Percentiles rank a stretch among this genome's conserved stretches.
phyloP scores from a whole-genome alignment of 495 filamentous ascomycete genomes.

The Trichoderma reesei region DNA sequence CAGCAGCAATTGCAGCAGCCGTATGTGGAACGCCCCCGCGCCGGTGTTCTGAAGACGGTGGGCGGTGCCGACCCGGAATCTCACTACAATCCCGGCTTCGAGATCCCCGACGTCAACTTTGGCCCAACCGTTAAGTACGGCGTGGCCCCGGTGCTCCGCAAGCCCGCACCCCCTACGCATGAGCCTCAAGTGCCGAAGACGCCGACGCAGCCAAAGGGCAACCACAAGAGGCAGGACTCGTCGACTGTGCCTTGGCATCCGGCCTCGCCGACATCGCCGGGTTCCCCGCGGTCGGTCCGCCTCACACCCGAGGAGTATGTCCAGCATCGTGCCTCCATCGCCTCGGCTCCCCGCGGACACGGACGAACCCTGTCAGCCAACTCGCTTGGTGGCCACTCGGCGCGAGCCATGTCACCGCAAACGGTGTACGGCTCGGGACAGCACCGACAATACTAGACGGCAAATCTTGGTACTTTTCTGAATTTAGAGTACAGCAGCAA shows the following conservation, averaged over 20 bases:
- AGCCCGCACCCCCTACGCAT: constrained; percentile 16
- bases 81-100: constrained; percentile 19
- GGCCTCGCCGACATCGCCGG: constrained; percentile 31
- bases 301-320: constrained; percentile 71
- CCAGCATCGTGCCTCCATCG: constrained; percentile 63
- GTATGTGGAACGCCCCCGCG: constrained; percentile 60
- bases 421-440: constrained; percentile 26
- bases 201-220: not conserved
- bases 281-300: constrained; percentile 5
- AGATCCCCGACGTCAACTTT: constrained; percentile 76
- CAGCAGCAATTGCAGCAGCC: constrained; percentile 17
- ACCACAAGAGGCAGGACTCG: constrained; percentile 3
- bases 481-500: not conserved
- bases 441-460: constrained; percentile 14
- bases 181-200: constrained; percentile 20
- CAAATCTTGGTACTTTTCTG: constrained; percentile 12
- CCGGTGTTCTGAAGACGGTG: constrained; percentile 74
- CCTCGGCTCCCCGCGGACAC: constrained; percentile 37
- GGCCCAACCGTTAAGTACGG: constrained; percentile 70
- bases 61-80: constrained; percentile 43
- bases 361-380: constrained; percentile 51
- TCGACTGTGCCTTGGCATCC: constrained; percentile 8
- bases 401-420: constrained; percentile 29
- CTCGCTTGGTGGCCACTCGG: constrained; percentile 24
- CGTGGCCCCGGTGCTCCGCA: constrained; percentile 15